Conservation (phyloP, 768 basidiomycete species). For the Naganishia onofrii region DNA sequence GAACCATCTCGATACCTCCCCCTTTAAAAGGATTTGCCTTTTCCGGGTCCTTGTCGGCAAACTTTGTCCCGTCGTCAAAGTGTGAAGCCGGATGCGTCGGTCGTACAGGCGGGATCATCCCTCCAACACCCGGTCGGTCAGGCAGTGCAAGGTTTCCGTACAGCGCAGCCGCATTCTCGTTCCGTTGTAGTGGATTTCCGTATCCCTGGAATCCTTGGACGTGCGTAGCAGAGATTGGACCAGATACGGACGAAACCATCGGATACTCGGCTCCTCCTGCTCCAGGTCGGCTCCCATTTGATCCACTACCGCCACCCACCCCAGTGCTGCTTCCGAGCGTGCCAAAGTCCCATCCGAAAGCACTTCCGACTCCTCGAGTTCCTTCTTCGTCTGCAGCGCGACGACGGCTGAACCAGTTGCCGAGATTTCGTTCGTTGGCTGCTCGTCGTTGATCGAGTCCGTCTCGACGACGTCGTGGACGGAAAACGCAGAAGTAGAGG, state of each 20-base stretch:
- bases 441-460: not conserved
- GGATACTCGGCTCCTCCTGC: not conserved
- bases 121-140: not conserved
- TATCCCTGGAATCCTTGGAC: constrained; percentile 11
- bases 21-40: not conserved
- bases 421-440: not conserved
- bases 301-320: too few species aligned
- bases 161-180: not conserved
- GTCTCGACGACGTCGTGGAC: not conserved
- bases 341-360: constrained; percentile 8
- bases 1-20: constrained; percentile 14
- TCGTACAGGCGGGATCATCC: not conserved
- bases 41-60: constrained; percentile 6
- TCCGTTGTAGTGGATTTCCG: constrained; percentile 1
- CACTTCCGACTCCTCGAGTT: constrained; percentile 1
- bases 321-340: not conserved
- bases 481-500: not conserved
- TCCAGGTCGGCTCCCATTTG: not conserved
- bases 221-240: constrained; percentile 10
- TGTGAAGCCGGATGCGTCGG: not conserved
- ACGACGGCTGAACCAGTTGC: not conserved
- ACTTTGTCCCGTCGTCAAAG: not conserved
- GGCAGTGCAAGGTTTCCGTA: not conserved
- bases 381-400: not conserved
- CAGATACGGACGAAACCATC: not conserved